A percentile compares a stretch with the other conserved stretches of the same genome.
phyloP scores from a whole-genome alignment of 2,329 filamentous ascomycete genomes.

The Balansia obtecta region DNA sequence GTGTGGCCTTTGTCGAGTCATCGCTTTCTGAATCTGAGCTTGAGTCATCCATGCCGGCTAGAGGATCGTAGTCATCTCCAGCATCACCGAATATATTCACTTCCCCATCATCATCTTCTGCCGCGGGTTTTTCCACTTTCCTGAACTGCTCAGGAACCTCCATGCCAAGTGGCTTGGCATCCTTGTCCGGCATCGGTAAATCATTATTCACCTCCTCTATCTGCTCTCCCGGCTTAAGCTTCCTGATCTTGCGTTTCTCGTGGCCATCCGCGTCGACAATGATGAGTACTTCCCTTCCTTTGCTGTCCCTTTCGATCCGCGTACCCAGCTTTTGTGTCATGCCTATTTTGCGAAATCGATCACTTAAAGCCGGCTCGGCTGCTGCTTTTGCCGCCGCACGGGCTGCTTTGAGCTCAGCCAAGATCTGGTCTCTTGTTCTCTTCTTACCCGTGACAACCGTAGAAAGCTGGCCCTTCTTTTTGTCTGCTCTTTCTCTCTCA shows the following conservation, averaged over 20 bases:
- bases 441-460: conserved; percentile 45
- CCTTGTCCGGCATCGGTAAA: conserved; percentile 41
- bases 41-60: conserved; percentile 42
- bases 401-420: conserved; percentile 54
- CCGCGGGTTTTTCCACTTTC: conserved; percentile 28
- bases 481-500: conserved; percentile 34
- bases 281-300: conserved; percentile 51
- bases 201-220: conserved; percentile 25
- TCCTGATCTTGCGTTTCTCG: conserved; percentile 52
- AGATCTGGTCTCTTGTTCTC: conserved; percentile 51
- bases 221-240: conserved; percentile 26
- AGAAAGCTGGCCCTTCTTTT: conserved; percentile 51
- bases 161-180: conserved; percentile 49
- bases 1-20: conserved; percentile 20
- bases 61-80: conserved; percentile 54
- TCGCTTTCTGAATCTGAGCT: conserved; percentile 30
- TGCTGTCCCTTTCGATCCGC: conserved; percentile 48
- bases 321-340: conserved; percentile 38
- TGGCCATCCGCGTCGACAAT: conserved; percentile 54
- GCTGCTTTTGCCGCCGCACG: conserved; percentile 46
- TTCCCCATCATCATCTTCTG: conserved; percentile 40
- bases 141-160: conserved; percentile 48
- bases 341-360: conserved; percentile 54
- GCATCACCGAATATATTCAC: conserved; percentile 54
- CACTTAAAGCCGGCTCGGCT: conserved; percentile 38